A percentile compares a stretch with the other conserved stretches of the same genome.
phyloP scores from a whole-genome alignment of 169 alveolate species.

The Cryptosporidium parvum region DNA sequence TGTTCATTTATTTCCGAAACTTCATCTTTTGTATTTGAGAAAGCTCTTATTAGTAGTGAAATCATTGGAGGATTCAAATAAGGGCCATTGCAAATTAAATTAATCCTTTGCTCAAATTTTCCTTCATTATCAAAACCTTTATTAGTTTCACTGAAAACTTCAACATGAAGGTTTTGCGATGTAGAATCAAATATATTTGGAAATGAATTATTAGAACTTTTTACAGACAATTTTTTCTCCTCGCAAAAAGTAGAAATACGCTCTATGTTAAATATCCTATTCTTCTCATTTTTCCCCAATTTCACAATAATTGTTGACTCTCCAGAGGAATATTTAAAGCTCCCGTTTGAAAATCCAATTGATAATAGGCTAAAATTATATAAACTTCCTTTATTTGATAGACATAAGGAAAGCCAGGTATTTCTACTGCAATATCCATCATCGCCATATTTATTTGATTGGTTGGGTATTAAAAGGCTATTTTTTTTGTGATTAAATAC shows the following conservation, averaged over 20 bases:
- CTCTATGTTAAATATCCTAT: neutral
- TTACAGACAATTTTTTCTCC: neutral
- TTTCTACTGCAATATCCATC: conserved; percentile 26
- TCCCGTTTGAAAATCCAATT: conserved; percentile 26
- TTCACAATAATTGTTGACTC: conserved; percentile 30
- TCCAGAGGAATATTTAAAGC: conserved; percentile 36
- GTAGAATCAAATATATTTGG: conserved; percentile 23
- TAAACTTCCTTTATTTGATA: conserved; percentile 42
- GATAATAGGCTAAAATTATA: conserved; percentile 22
- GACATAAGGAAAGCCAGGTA: conserved; percentile 38
- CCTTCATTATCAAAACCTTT: neutral
- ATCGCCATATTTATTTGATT: neutral
- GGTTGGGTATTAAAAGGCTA: neutral
- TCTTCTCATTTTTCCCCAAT: conserved; percentile 1
- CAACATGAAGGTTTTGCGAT: conserved; percentile 31
- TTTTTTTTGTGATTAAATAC: neutral
- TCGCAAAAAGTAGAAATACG: conserved; percentile 7
- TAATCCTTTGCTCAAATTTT: conserved; percentile 19
- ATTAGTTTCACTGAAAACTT: neutral
- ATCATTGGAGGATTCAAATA: conserved; percentile 69
- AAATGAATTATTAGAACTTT: conserved; percentile 16
- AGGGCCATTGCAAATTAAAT: conserved; percentile 22
- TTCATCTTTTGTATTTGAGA: conserved; percentile 26
- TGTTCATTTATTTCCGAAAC: neutral
- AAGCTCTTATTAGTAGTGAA: conserved; percentile 1